Base-by-base conservation (phyloP, 805 yeast species). In the Zygoascus flipseniorum region DNA sequence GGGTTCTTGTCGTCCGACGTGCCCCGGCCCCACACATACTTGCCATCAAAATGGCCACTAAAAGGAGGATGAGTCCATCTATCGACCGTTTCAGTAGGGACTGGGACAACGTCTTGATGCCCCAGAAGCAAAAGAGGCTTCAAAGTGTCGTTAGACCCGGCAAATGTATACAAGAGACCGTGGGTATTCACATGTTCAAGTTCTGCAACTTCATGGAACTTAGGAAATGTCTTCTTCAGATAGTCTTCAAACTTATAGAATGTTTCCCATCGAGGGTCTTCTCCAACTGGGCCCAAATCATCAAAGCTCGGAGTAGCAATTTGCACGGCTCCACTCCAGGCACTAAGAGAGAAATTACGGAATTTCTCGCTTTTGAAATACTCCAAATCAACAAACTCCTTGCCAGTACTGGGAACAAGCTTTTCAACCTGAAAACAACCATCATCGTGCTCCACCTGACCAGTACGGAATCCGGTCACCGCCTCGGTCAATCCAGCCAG, bases 61-160 rank as follows among this genome's bases (percentile, higher is more conserved):
- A 80, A 85, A 2, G 95, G 95, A 11, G 82, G 82, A 62, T 79
- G 72, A 0, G 70, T 69, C 95, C 95, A 87, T 53, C 77, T 71
- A 31, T 63, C 68, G 51, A 74, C 67, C 0, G 88, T 80, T 31
- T 58, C 77, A 11, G 67, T 64, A 59, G 81, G 86, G 11, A 85
- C 84, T 1, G 95, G 95, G 28, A 87, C 95, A 5, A 83, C 87
- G 62, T 86, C 95, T 66, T 80, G 85, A 64, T 87, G 95, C 1
- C 90, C 90, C 60, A 83, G 78, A 48, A 85, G 72, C 68, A 86
- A 62, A 31, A 82, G 58, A 14, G 95, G 95, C 64, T 83, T 82
- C 57, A 82, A 69, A 2, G 65, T 54, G 11, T 59, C 42, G 48
- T 77, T 62, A 5, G 77, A 65, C 4, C 95, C 93, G 55, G 74